Evolutionary conservation across 257 asterid species (phyloP).

Genomic region (Solanum okadae): DNA sequence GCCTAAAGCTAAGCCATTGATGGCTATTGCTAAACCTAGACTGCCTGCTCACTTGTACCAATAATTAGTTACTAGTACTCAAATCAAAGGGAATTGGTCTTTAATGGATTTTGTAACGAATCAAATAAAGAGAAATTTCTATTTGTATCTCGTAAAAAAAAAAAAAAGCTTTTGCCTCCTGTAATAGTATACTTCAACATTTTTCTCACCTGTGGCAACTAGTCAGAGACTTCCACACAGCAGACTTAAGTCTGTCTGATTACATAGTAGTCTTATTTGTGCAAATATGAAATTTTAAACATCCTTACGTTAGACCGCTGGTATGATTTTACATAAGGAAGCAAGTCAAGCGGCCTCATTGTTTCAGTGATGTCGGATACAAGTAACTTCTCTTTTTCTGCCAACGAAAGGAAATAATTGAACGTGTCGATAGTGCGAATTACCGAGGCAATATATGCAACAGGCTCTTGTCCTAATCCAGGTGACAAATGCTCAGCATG

Average conservation of each 20-base stretch:
- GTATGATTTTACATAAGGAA: constrained; percentile 72
- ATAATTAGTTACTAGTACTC: constrained; percentile 6
- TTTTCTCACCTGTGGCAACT: neutral
- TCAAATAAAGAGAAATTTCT: neutral
- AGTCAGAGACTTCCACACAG: neutral
- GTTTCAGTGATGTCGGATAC: constrained; percentile 52
- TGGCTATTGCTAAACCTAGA: constrained; percentile 63
- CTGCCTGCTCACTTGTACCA: constrained; percentile 42
- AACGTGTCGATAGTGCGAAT: constrained; percentile 69
- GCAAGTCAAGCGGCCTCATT: constrained; percentile 34
- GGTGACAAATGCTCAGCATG: constrained; percentile 1
- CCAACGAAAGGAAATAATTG: constrained; percentile 50
- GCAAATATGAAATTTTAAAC: constrained; percentile 28
- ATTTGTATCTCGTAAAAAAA: neutral
- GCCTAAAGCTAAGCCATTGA: constrained; percentile 75
- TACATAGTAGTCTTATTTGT: neutral
- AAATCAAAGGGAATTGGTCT: neutral
- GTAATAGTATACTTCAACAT: neutral
- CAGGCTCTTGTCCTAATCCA: constrained; percentile 17
- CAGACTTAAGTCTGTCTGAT: neutral
- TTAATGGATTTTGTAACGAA: neutral
- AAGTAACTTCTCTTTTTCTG: constrained; percentile 40
- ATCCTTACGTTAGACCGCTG: constrained; percentile 47
- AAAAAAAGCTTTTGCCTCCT: neutral
- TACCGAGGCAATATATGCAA: constrained; percentile 77